Conservation (phyloP, 805 yeast species). For the Zygotorulaspora chibaensis region DNA sequence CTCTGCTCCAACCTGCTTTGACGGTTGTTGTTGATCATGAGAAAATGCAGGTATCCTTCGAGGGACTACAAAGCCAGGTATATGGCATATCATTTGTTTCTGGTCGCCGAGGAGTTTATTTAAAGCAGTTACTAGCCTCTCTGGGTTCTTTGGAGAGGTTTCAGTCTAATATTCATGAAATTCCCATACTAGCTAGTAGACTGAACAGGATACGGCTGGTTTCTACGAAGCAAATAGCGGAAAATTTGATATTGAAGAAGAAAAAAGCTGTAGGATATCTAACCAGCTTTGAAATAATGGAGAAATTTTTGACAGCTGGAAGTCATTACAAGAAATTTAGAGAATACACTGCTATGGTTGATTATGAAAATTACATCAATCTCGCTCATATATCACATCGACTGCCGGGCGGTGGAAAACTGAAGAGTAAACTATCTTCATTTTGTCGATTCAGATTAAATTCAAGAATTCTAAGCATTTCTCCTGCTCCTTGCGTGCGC, state of each 20-base stretch:
- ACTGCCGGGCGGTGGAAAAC: background rate
- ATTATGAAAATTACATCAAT: slow-evolving; percentile 1
- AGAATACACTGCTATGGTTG: slow-evolving; percentile 1
- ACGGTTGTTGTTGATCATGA: background rate
- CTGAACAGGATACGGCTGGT: background rate
- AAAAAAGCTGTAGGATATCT: no score
- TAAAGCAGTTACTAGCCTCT: background rate
- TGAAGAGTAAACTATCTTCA: background rate
- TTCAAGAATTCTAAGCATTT: slow-evolving; percentile 1
- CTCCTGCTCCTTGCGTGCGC: slow-evolving; percentile 1
- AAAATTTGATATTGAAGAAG: background rate
- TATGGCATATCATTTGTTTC: slow-evolving; percentile 1
- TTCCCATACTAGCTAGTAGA: no score
- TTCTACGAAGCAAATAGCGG: background rate
- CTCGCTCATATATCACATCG: background rate
- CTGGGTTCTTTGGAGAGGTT: background rate
- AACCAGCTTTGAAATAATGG: background rate
- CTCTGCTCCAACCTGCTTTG: background rate
- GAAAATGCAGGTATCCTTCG: slow-evolving; percentile 1
- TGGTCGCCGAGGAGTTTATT: background rate
- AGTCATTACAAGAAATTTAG: background rate
- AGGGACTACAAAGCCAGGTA: background rate
- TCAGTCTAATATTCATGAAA: no score
- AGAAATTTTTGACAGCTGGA: slow-evolving; percentile 1
- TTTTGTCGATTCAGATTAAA: background rate